Base-by-base conservation (phyloP, 1,139 yeast genomes). In the Pichia sp. region DNA sequence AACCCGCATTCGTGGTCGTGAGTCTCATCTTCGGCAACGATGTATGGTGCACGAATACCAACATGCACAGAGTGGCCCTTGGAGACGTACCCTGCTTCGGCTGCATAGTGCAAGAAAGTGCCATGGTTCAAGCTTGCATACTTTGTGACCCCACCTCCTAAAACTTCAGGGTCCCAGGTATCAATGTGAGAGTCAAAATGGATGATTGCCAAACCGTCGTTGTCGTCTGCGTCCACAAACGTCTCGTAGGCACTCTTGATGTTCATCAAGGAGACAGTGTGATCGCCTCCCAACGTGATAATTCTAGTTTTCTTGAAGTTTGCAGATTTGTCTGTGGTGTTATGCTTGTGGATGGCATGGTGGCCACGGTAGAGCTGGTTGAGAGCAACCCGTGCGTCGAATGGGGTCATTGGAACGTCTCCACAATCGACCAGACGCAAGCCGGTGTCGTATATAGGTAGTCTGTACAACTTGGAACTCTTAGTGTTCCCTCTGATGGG, bases 171-270 rank as follows among this genome's bases (percentile, higher is more conserved):
- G 61, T 80, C 74, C 85, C 85, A 81, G 4, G 85, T 80, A 64
- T 81, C 85, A 38, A 81, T 75, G 63, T 81, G 85, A 40, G 83
- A 76, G 62, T 81, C 85, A 57, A 81, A 80, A 63, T 81, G 85
- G 31, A 81, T 67, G n/a, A 81, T 80, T 1, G 78, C 72, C 16
- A 78, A 59, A 41, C 73, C 68, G 0, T 79, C 80, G 42, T 70
- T 64, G 0, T 77, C 78, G 1, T 55, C 41, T n/a, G 13, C 54
- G 13, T 52, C 49, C 5, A 26, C 59, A 53, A 70, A 72, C 26
- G 73, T 66, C 59, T 80, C 84, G 59, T 71, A 76, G 0, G 79
- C 79, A 10, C 82, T 74, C 59, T 71, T 74, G 36, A 81, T 65
- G 2, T 79, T 74, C 80, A 78, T 76, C 26, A 81, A 69, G 1